A percentile compares a stretch with the other conserved stretches of the same genome.
phyloP scores from a whole-genome alignment of 2,329 filamentous ascomycete genomes.

The Colletotrichum eremochloae region DNA sequence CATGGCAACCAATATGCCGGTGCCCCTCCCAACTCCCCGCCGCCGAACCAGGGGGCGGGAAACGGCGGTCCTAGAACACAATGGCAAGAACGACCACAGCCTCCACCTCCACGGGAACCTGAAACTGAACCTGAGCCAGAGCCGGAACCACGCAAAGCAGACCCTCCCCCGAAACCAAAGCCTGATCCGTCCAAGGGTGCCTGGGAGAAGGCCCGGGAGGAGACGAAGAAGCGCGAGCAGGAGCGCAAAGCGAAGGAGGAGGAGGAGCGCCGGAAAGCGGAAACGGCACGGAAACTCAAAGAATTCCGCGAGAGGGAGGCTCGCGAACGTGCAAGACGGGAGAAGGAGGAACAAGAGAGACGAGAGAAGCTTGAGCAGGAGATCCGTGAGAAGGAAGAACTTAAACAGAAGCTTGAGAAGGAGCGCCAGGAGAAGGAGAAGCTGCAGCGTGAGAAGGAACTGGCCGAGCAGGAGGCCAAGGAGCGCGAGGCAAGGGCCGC shows the following conservation, averaged over 20 bases:
- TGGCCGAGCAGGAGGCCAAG: constrained; percentile 58
- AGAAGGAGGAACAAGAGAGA: constrained; percentile 54
- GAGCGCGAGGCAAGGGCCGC: constrained; percentile 51
- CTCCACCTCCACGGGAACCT: constrained; percentile 43
- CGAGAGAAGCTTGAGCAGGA: constrained; percentile 54
- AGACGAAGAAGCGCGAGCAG: constrained; percentile 73
- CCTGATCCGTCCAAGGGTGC: constrained; percentile 44
- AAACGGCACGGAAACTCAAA: constrained; percentile 64
- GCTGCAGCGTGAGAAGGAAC: constrained; percentile 58
- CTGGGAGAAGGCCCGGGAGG: constrained; percentile 63
- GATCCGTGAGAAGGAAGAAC: constrained; percentile 48
- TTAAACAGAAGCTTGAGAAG: constrained; percentile 48
- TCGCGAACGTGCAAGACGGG: constrained; percentile 58
- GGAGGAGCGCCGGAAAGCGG: constrained; percentile 71
- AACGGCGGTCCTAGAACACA: constrained; percentile 54
- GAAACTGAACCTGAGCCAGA: constrained; percentile 44
- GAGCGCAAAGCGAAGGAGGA: constrained; percentile 73
- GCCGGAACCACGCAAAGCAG: constrained; percentile 46
- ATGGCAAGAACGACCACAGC: constrained; percentile 52
- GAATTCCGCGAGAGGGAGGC: constrained; percentile 70
- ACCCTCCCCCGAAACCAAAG: constrained; percentile 45
- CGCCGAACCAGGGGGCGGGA: constrained; percentile 46
- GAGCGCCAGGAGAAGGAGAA: constrained; percentile 55
- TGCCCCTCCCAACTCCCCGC: constrained; percentile 42
- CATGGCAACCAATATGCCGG: constrained; percentile 36